phyloP scores from a whole-genome alignment of 75 land plant species.

The Larix kaempferi region DNA sequence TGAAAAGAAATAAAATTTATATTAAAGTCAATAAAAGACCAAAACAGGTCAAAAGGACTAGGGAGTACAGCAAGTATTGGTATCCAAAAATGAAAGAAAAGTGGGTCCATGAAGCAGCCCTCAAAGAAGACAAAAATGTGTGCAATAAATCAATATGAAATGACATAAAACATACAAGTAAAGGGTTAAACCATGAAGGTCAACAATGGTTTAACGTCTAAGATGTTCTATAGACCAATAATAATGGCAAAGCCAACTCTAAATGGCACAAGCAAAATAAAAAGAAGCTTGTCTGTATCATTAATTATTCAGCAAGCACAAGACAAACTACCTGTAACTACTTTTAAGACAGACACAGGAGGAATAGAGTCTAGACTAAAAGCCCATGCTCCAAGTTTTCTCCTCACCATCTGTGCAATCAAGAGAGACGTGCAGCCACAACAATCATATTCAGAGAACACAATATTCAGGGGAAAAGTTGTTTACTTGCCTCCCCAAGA shows the following conservation, averaged over 20 bases:
- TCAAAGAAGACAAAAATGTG: too few relatives aligned
- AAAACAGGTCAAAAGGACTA: too few relatives aligned
- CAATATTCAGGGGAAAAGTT: too few relatives aligned
- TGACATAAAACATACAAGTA: too few relatives aligned
- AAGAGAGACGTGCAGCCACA: too few relatives aligned
- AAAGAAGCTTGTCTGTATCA: background rate
- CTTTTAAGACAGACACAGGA: background rate
- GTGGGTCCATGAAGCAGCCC: too few relatives aligned
- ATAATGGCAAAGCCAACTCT: background rate
- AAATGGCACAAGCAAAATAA: background rate
- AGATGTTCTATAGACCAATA: background rate
- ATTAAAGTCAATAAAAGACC: too few relatives aligned
- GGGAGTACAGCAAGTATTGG: too few relatives aligned
- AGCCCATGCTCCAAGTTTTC: background rate
- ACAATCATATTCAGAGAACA: too few relatives aligned
- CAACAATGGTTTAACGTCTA: background rate
- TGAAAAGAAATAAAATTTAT: background rate
- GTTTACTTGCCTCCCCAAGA: slow-evolving; percentile 68
- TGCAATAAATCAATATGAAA: too few relatives aligned
- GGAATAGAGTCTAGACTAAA: background rate
- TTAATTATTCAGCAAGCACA: background rate
- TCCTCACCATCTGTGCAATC: background rate
- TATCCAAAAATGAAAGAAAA: too few relatives aligned
- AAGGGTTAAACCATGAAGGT: too few relatives aligned
- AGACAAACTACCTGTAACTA: background rate